Evolutionary conservation across 129 eudicot species (phyloP).

Genomic region (Helianthus tuberosus): DNA sequence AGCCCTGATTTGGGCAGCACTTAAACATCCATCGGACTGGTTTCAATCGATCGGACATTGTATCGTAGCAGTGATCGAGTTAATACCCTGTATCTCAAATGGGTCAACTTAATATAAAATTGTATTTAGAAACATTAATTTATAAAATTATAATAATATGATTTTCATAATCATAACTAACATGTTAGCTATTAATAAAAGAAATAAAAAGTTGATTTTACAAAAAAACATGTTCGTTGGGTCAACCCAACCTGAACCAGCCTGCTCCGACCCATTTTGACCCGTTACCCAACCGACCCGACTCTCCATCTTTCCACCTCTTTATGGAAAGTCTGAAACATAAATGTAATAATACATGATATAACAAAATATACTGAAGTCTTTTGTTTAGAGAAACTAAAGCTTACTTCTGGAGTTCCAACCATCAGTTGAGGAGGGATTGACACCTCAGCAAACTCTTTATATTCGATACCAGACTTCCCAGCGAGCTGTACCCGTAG

Average conservation of each 20-base stretch:
- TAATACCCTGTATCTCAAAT: background rate
- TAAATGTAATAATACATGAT: too few species aligned
- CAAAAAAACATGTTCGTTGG: background rate
- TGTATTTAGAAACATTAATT: background rate
- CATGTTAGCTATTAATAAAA: background rate
- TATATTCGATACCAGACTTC: slow-evolving; percentile 50
- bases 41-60: too few species aligned
- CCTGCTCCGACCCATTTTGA: background rate
- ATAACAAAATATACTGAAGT: too few species aligned
- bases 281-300: slow-evolving; percentile 1
- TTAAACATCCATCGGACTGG: too few species aligned
- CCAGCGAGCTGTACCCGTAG: slow-evolving; percentile 80
- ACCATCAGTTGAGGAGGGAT: slow-evolving; percentile 85
- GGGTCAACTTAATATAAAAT: background rate
- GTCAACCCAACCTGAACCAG: background rate
- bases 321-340: too few species aligned
- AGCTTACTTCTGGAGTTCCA: slow-evolving; percentile 74
- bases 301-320: background rate
- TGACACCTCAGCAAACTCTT: slow-evolving; percentile 81
- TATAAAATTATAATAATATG: background rate
- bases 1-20: too few species aligned
- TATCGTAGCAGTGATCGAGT: too few species aligned
- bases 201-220: background rate
- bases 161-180: background rate
- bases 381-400: slow-evolving; percentile 4